Percentiles rank a stretch among this genome's conserved stretches.
These are phyloP conservation scores for Craterostigma plantagineum DNA, from an alignment of 257 asterid genomes.

Conservation along the genomic window DNA sequence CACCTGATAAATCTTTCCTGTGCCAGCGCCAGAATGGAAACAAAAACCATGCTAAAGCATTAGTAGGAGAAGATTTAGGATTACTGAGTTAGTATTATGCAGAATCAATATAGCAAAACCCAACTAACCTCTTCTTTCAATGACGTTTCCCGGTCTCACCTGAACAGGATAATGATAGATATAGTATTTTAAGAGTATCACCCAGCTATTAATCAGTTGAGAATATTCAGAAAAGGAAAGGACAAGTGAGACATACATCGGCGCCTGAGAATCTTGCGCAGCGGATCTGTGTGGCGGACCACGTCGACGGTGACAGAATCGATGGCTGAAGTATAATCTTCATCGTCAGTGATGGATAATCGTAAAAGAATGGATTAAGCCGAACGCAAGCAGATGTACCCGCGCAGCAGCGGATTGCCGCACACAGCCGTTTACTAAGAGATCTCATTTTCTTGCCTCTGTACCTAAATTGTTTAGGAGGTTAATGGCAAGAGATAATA, in stretches of 20 bases:
- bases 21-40: slow-evolving; percentile 11
- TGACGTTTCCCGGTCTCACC: slow-evolving; percentile 81
- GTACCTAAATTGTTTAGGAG: too few species aligned
- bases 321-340: too few species aligned
- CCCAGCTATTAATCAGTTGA: neutral
- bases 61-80: slow-evolving; percentile 1
- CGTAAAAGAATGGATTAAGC: too few species aligned
- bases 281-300: slow-evolving; percentile 73
- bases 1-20: slow-evolving; percentile 91
- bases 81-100: slow-evolving; percentile 1
- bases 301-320: slow-evolving; percentile 18
- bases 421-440: too few species aligned
- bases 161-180: slow-evolving; percentile 19
- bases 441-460: too few species aligned
- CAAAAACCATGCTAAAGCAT: slow-evolving; percentile 12
- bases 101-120: slow-evolving; percentile 3
- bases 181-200: slow-evolving; percentile 4
- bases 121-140: slow-evolving; percentile 72
- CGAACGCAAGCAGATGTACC: too few species aligned
- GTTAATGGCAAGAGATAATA: too few species aligned
- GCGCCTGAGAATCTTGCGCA: slow-evolving; percentile 65
- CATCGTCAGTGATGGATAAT: too few species aligned
- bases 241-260: slow-evolving; percentile 30
- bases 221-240: neutral
- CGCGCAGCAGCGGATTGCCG: too few species aligned